These are phyloP conservation scores for Microstroma glucosiphilum DNA, from an alignment of 1,284 basidiomycete species.

Conservation along the genomic window DNA sequence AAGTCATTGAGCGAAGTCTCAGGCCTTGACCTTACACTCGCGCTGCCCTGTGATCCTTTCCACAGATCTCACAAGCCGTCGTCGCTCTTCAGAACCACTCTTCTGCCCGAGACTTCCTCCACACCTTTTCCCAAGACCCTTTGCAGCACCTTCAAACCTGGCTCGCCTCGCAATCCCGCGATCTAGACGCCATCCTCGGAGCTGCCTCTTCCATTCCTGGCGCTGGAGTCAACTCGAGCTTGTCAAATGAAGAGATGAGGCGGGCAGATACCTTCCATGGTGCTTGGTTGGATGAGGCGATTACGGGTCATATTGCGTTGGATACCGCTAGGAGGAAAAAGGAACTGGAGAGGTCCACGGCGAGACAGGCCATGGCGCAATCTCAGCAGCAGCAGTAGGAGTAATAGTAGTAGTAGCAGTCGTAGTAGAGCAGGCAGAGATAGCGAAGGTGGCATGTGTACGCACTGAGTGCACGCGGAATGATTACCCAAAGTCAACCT, in stretches of 20 bases:
- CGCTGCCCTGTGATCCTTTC: neutral
- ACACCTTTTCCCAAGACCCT: constrained; percentile 74
- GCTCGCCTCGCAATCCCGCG: constrained; percentile 82
- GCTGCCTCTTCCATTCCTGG: constrained; percentile 58
- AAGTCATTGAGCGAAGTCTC: neutral
- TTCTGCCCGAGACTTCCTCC: constrained; percentile 77
- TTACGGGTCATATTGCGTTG: constrained; percentile 7
- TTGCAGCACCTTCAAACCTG: constrained; percentile 77
- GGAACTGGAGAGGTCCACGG: neutral
- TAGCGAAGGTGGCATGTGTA: neutral
- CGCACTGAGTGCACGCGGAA: neutral
- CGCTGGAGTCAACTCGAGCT: constrained; percentile 56
- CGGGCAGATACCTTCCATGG: constrained; percentile 81
- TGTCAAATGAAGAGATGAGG: constrained; percentile 77
- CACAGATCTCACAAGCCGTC: constrained; percentile 44
- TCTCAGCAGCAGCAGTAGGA: neutral
- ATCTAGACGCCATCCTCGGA: constrained; percentile 72
- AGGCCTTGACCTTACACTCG: neutral
- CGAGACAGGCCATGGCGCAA: neutral
- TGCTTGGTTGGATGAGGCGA: constrained; percentile 63
- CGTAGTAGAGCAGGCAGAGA: neutral
- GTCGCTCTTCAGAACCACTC: constrained; percentile 72
- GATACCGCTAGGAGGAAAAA: constrained; percentile 6
- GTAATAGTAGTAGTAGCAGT: neutral
- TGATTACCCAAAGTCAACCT: too few species aligned